Evolutionary conservation across 176 grass and related monocot genomes (phyloP), one percentile per base, ranked within the genome.

Genomic region (Saccharum spontaneum): DNA sequence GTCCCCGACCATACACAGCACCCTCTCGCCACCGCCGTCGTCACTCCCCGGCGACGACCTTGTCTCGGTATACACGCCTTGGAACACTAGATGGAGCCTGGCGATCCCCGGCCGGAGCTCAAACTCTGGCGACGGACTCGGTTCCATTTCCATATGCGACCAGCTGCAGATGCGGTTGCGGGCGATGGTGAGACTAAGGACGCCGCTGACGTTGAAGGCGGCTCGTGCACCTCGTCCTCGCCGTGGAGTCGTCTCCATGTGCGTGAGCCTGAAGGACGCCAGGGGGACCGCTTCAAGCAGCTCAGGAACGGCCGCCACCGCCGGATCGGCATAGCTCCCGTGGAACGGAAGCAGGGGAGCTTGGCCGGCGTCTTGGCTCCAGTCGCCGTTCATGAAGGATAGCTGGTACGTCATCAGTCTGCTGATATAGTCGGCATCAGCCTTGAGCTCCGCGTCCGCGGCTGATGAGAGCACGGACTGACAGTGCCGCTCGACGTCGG

Each of bases 1-100:
- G 84, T 87, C 45, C 52, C 92, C 94, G 72, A 97, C 83, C 81
- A 97, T 55, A 83, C 92, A 97, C 38, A 97, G 71, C 78, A 92
- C 73, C 38, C 82, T 59, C 71, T 92, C 92, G 3, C 62, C 89
- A 15, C 72, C 83, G 38, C 54, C 7, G 45, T 15, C 46, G 14
- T 16, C 46, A 13, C 16, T 18, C 49, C 49, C 49, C 16, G 49
- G 15, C 15, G 49, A 52, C 16, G 49, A 52, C 49, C 49, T 44
- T 10, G 38, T 86, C 81, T 97, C 92, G 13, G 86, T 85, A 70
- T 97, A 97, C 10, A 97, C 77, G 1, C 94, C 94, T 86, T 97
- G 83, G 49, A 97, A 84, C 64, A 83, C 69, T 1, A 92, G 63
- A 36, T 85, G 92, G 20, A 92, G 55, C 78, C 91, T 84, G 22